These are phyloP conservation scores for Phytophthora podocarpi DNA, from an alignment of 352 stramenopile species.

Conservation along the genomic window DNA sequence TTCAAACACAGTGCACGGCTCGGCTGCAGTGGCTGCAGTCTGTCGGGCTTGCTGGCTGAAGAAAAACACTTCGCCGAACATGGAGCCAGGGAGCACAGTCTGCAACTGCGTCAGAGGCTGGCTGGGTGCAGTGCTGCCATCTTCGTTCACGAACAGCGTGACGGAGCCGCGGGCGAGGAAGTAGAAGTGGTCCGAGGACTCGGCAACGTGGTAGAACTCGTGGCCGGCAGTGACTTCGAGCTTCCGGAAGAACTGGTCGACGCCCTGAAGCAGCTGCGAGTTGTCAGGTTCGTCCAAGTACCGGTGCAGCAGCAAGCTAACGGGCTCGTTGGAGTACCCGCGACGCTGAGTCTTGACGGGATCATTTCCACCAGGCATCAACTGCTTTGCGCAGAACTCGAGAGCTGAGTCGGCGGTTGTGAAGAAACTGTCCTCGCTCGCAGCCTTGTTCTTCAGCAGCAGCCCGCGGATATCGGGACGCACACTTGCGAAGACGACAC, in stretches of 20 bases:
- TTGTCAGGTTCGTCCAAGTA: slow-evolving; percentile 76
- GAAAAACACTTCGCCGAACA: slow-evolving; percentile 87
- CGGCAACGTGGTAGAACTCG: slow-evolving; percentile 65
- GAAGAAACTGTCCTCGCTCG: slow-evolving; percentile 54
- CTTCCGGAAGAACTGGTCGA: slow-evolving; percentile 65
- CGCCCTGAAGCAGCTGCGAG: slow-evolving; percentile 54
- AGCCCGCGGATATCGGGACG: slow-evolving; percentile 57
- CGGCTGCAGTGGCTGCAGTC: slow-evolving; percentile 45
- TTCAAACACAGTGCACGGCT: slow-evolving; percentile 61
- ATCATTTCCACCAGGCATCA: slow-evolving; percentile 35
- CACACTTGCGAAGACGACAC: slow-evolving; percentile 62
- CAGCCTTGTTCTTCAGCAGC: slow-evolving; percentile 70
- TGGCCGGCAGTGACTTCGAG: slow-evolving; percentile 53
- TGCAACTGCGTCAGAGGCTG: slow-evolving; percentile 56
- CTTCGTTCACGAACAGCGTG: slow-evolving; percentile 72
- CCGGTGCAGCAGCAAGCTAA: slow-evolving; percentile 68
- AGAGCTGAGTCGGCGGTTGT: slow-evolving; percentile 66
- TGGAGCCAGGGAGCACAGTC: slow-evolving; percentile 63
- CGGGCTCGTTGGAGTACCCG: slow-evolving; percentile 43
- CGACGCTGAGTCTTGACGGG: slow-evolving; percentile 9
- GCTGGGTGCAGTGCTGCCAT: slow-evolving; percentile 47
- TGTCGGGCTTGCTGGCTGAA: slow-evolving; percentile 64
- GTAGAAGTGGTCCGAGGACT: slow-evolving; percentile 62
- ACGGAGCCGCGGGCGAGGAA: slow-evolving; percentile 73
- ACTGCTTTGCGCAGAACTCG: slow-evolving; percentile 67